These are phyloP conservation scores for Bolboschoenoplectus hybrid DNA, from an alignment of 202 grass and related monocot species.

Conservation along the genomic window DNA sequence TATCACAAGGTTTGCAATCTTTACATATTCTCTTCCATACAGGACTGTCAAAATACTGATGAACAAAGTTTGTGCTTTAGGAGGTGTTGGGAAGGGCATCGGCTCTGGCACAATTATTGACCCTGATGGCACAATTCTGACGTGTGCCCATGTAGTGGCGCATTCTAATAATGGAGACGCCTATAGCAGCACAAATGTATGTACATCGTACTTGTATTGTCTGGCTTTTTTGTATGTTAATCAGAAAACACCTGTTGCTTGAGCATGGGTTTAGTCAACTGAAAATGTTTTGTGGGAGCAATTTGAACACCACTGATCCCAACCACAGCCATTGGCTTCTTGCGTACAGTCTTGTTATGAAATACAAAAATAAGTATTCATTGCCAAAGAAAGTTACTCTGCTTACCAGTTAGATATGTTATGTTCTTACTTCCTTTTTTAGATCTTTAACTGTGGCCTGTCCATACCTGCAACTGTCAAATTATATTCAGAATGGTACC, in stretches of 20 bases:
- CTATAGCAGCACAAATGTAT: constrained; percentile 53
- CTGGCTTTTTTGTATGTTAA: background rate
- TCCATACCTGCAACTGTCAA: background rate
- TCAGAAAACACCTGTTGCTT: background rate
- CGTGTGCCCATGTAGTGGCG: constrained; percentile 80
- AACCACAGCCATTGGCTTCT: background rate
- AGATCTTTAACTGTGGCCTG: background rate
- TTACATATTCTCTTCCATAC: background rate
- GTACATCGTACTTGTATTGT: background rate
- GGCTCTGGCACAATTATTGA: constrained; percentile 91
- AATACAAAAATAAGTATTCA: background rate
- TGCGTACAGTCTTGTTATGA: background rate
- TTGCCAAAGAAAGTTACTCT: background rate
- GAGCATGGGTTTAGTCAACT: background rate
- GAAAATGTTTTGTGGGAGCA: background rate
- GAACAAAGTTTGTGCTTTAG: constrained; percentile 42
- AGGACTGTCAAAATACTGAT: background rate
- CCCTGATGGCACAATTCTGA: constrained; percentile 79
- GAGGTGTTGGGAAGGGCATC: constrained; percentile 50
- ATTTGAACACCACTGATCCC: background rate
- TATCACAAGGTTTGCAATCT: background rate
- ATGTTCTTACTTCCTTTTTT: background rate
- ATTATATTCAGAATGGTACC: background rate
- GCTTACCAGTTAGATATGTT: background rate
- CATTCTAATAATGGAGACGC: constrained; percentile 50